phyloP scores from a whole-genome alignment of 495 filamentous ascomycete species.

The Aspergillus panamensis region DNA sequence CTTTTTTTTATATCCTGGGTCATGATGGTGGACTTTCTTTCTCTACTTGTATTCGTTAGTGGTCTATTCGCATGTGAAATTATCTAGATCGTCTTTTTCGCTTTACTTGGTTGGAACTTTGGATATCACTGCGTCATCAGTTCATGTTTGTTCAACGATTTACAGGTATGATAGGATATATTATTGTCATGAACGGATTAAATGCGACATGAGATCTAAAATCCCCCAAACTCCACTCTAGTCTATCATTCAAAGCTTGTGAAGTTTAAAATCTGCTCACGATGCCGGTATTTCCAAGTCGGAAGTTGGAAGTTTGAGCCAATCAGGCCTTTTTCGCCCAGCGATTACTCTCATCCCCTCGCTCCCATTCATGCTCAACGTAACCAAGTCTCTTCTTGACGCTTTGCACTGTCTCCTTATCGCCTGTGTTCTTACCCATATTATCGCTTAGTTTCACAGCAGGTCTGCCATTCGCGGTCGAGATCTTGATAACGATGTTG shows the following conservation, averaged over 20 bases:
- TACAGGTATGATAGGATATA: neutral
- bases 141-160: too few species aligned
- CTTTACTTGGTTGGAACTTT: too few species aligned
- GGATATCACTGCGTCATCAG: too few species aligned
- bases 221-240: neutral
- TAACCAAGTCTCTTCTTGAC: slow-evolving; percentile 88
- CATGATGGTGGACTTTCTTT: neutral
- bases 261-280: neutral
- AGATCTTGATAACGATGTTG: slow-evolving; percentile 97
- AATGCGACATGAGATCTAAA: neutral
- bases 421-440: slow-evolving; percentile 92
- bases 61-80: too few species aligned
- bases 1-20: neutral
- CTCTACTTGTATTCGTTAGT: too few species aligned
- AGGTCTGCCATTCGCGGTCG: slow-evolving; percentile 73
- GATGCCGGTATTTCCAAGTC: too few species aligned
- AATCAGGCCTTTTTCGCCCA: slow-evolving; percentile 54
- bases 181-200: neutral
- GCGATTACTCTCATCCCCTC: slow-evolving; percentile 77
- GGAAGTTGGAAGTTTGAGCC: too few species aligned
- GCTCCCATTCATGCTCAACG: slow-evolving; percentile 74
- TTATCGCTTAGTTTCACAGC: slow-evolving; percentile 98
- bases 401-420: slow-evolving; percentile 67
- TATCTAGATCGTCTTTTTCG: too few species aligned
- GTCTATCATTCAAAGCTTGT: neutral